These are phyloP conservation scores for Discostella stelligeroides DNA, from an alignment of 108 stramenopile genomes.

Conservation along the genomic window DNA sequence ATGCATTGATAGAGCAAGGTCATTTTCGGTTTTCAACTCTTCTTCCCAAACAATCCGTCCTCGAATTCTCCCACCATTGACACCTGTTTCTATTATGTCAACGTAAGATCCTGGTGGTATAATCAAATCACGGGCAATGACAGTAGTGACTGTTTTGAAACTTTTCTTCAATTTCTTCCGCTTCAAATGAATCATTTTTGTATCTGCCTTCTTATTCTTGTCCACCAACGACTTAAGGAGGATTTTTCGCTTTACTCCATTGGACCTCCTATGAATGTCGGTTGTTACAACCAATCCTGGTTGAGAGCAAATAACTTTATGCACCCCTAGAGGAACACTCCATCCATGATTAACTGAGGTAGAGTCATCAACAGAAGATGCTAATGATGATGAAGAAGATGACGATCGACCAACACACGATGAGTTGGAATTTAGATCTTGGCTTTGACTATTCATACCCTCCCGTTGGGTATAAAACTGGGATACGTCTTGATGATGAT, in stretches of 20 bases:
- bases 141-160: conserved; percentile 14
- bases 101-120: conserved; percentile 40
- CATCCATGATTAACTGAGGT: conserved; percentile 35
- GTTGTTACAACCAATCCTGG: conserved; percentile 44
- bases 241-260: conserved; percentile 36
- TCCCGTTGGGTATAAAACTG: neutral
- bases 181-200: conserved; percentile 1
- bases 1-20: conserved; percentile 14
- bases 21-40: conserved; percentile 36
- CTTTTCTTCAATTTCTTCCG: conserved; percentile 20
- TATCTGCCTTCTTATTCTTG: neutral
- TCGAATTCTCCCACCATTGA: conserved; percentile 46
- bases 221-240: conserved; percentile 17
- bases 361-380: neutral
- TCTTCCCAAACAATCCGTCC: conserved; percentile 51
- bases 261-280: conserved; percentile 41
- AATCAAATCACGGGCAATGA: conserved; percentile 28
- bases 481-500: no score
- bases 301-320: conserved; percentile 32
- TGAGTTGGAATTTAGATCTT: neutral
- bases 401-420: neutral
- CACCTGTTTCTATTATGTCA: conserved; percentile 37
- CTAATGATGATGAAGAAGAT: neutral
- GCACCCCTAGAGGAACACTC: conserved; percentile 46
- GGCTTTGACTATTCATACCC: conserved; percentile 6